A percentile compares a stretch with the other conserved stretches of the same genome.
phyloP scores from a whole-genome alignment of 2,329 filamentous ascomycete species.

The Knufia fluminis region DNA sequence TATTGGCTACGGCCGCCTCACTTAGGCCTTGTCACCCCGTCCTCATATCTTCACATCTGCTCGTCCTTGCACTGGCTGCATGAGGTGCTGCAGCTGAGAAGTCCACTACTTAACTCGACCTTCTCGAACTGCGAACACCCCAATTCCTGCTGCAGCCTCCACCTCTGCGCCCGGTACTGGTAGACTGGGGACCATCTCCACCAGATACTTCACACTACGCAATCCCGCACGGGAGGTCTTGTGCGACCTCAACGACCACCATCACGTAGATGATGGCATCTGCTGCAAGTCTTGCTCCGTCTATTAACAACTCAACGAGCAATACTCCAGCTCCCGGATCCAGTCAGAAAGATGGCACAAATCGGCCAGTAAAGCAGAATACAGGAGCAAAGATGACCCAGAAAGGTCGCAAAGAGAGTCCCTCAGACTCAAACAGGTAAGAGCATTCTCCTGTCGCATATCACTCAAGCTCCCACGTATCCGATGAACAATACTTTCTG shows the following conservation, averaged over 20 bases:
- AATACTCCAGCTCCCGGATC: slow-evolving; percentile 10
- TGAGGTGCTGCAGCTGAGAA: slow-evolving; percentile 2
- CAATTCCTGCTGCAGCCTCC: slow-evolving; percentile 1
- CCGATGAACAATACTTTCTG: neutral
- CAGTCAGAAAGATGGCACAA: slow-evolving; percentile 19
- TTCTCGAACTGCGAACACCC: neutral
- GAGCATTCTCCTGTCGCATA: neutral
- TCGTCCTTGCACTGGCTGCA: slow-evolving; percentile 4
- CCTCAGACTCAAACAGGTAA: slow-evolving; percentile 14
- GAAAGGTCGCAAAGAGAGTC: slow-evolving; percentile 21
- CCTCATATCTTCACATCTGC: neutral
- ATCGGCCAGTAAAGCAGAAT: slow-evolving; percentile 8
- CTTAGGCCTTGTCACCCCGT: neutral
- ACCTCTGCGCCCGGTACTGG: neutral
- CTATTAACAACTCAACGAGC: slow-evolving; percentile 13
- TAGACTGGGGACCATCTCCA: neutral
- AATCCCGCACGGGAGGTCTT: slow-evolving; percentile 16
- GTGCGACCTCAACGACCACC: slow-evolving; percentile 18
- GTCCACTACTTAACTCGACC: neutral
- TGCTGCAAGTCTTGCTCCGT: slow-evolving; percentile 18
- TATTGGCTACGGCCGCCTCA: slow-evolving; percentile 1
- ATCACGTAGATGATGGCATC: slow-evolving; percentile 21
- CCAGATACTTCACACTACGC: neutral
- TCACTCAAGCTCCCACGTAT: neutral
- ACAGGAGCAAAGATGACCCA: slow-evolving; percentile 20